Percentiles rank a stretch among this genome's conserved stretches.
These are phyloP conservation scores for Leishmania turanica DNA, from an alignment of 208 protist genomes.

Conservation along the genomic window DNA sequence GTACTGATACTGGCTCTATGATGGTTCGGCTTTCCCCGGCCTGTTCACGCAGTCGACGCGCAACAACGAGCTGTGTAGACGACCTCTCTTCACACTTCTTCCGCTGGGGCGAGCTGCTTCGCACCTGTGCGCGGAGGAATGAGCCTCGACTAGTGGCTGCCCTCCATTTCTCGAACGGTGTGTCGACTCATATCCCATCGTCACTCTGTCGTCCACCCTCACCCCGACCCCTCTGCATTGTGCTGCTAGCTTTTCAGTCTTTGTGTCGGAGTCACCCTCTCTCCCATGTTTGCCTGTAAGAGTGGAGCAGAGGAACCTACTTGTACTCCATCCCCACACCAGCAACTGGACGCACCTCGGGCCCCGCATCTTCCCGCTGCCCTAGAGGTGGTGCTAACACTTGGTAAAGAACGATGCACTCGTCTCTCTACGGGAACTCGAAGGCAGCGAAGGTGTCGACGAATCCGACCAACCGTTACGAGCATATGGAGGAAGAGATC, in stretches of 20 bases:
- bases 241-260: not conserved
- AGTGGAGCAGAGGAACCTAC: not conserved
- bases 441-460: not conserved
- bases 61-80: not conserved
- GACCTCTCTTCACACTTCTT: conserved; percentile 5
- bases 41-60: not conserved
- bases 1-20: no score
- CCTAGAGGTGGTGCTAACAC: not conserved
- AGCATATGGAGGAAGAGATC: conserved; percentile 73
- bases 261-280: not conserved
- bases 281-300: not conserved
- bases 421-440: conserved; percentile 53
- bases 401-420: conserved; percentile 47
- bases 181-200: not conserved
- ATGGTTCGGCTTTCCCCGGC: not conserved
- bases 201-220: not conserved
- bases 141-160: not conserved
- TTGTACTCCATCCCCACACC: not conserved
- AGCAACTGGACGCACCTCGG: not conserved
- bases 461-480: conserved; percentile 12
- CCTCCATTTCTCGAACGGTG: not conserved
- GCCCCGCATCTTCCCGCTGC: not conserved
- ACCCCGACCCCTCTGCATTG: not conserved
- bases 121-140: not conserved
- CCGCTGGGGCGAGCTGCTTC: not conserved